phyloP scores from a whole-genome alignment of 768 basidiomycete species.

The Pholiota conissans region DNA sequence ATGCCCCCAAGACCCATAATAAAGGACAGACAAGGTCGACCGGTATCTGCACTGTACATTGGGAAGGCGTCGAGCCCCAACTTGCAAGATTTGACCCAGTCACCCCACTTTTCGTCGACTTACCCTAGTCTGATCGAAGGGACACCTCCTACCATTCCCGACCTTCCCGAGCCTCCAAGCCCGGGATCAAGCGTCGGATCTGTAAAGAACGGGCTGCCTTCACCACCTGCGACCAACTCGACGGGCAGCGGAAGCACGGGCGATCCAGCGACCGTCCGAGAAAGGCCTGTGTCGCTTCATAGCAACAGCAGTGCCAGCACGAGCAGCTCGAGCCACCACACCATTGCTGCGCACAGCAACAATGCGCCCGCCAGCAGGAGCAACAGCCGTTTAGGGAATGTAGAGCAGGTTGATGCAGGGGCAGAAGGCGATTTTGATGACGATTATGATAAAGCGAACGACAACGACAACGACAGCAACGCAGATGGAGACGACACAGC shows the following conservation, averaged over 20 bases:
- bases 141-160: slow-evolving; percentile 49
- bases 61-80: slow-evolving; percentile 29
- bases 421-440: slow-evolving; percentile 26
- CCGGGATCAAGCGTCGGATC: slow-evolving; percentile 39
- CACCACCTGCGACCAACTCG: slow-evolving; percentile 84
- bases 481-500: slow-evolving; percentile 68
- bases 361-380: slow-evolving; percentile 19
- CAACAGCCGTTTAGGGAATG: slow-evolving; percentile 23
- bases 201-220: slow-evolving; percentile 67
- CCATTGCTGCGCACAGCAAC: slow-evolving; percentile 10
- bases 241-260: slow-evolving; percentile 80
- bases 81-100: slow-evolving; percentile 20
- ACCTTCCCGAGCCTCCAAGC: slow-evolving; percentile 59
- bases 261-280: slow-evolving; percentile 47
- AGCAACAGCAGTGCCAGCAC: slow-evolving; percentile 33
- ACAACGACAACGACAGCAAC: slow-evolving; percentile 44
- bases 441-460: slow-evolving; percentile 50
- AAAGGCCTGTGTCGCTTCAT: slow-evolving; percentile 25
- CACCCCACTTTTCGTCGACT: slow-evolving; percentile 23
- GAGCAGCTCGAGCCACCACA: slow-evolving; percentile 24
- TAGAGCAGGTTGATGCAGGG: slow-evolving; percentile 15
- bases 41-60: slow-evolving; percentile 44
- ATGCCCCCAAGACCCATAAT: slow-evolving; percentile 41
- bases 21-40: slow-evolving; percentile 32
- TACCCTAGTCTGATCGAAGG: slow-evolving; percentile 22